These are phyloP conservation scores for Pseudogymnoascus sp. DNA, from an alignment of 2,329 filamentous ascomycete genomes.

Conservation along the genomic window DNA sequence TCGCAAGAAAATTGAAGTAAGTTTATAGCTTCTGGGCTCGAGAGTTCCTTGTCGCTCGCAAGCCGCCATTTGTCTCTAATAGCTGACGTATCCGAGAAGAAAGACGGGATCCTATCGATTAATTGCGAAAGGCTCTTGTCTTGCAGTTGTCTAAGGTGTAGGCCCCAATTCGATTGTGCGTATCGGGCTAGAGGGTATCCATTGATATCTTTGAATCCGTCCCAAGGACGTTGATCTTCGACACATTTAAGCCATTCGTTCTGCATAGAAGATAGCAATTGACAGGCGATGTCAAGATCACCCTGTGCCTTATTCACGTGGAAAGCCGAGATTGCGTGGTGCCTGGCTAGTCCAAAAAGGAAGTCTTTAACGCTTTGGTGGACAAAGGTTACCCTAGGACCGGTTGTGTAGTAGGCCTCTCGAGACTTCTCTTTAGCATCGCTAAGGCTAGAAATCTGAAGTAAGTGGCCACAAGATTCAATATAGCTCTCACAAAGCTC, in stretches of 20 bases:
- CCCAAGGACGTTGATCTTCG: not conserved
- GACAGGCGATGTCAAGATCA: not conserved
- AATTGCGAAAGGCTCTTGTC: not conserved
- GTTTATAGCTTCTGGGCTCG: too few species aligned
- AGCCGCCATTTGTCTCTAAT: not conserved
- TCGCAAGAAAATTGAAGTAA: not conserved
- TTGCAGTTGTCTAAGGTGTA: not conserved
- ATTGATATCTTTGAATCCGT: not conserved
- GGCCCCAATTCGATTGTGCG: not conserved
- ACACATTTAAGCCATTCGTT: not conserved
- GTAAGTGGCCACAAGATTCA: not conserved
- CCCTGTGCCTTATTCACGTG: not conserved
- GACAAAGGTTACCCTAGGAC: not conserved
- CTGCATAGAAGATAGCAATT: not conserved
- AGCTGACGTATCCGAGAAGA: not conserved
- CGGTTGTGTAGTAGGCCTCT: not conserved
- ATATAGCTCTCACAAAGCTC: not conserved
- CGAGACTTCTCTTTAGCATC: not conserved
- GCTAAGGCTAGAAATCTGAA: not conserved
- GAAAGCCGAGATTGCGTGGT: not conserved
- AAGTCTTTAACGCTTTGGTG: not conserved
- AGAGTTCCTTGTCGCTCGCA: not conserved
- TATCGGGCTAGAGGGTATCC: not conserved
- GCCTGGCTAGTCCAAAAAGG: not conserved
- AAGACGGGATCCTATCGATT: not conserved